Conservation (phyloP, 768 basidiomycete genomes). For the Lentinula sp. region DNA sequence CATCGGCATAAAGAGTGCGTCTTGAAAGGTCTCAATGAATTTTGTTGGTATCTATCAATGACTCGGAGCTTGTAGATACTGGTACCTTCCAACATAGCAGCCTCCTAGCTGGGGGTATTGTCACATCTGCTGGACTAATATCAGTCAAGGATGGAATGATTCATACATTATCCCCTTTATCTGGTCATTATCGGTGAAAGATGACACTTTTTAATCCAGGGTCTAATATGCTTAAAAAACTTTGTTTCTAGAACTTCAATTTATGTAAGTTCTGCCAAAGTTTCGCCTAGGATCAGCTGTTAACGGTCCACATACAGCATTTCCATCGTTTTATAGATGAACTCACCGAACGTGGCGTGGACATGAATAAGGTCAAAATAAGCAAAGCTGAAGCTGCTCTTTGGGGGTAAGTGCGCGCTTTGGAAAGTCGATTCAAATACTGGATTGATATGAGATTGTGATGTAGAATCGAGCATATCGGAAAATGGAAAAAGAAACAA, state of each 20-base stretch:
- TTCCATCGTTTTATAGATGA: conserved; percentile 51
- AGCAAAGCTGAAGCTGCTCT: conserved; percentile 55
- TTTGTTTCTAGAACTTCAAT: conserved; percentile 39
- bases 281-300: not conserved
- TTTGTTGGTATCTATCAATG: not conserved
- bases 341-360: conserved; percentile 46
- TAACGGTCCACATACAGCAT: conserved; percentile 31
- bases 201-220: too few species aligned
- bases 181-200: conserved; percentile 58
- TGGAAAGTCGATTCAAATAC: not conserved
- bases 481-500: conserved; percentile 37
- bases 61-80: conserved; percentile 24
- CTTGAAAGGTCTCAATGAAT: not conserved
- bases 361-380: conserved; percentile 53
- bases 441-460: not conserved
- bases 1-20: conserved; percentile 57
- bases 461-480: conserved; percentile 41
- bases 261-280: conserved; percentile 26
- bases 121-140: conserved; percentile 62
- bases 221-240: too few species aligned
- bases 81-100: conserved; percentile 67
- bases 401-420: conserved; percentile 38
- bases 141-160: conserved; percentile 57
- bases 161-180: conserved; percentile 55
- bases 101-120: conserved; percentile 49